Evolutionary conservation across 805 yeast genomes (phyloP).

Genomic region (Cyberlindnera galapagoensis): DNA sequence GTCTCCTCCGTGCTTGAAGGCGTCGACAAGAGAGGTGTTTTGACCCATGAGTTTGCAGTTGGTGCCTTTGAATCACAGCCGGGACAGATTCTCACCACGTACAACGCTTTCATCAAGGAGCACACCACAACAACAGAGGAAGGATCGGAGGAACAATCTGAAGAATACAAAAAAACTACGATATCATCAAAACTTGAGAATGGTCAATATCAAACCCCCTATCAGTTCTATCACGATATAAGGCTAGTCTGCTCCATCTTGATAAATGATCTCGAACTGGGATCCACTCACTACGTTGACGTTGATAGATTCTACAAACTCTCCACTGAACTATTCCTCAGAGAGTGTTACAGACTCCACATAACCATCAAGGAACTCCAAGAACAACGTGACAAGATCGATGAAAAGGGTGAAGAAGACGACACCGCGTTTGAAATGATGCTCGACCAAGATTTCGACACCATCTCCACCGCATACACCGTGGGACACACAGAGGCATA

Average conservation of each 20-base stretch:
- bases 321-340: constrained; percentile 52
- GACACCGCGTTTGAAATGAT: constrained; percentile 29
- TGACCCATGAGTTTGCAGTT: constrained; percentile 14
- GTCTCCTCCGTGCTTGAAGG: constrained; percentile 2
- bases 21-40: constrained; percentile 14
- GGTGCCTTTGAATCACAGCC: constrained; percentile 17
- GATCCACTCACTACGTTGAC: constrained; percentile 40
- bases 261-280: constrained; percentile 42
- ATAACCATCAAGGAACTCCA: constrained; percentile 10
- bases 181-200: constrained; percentile 35
- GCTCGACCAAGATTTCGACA: constrained; percentile 51
- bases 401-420: constrained; percentile 12
- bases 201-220: constrained; percentile 37
- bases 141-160: no score
- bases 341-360: constrained; percentile 47
- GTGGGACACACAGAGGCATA: constrained; percentile 60
- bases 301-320: constrained; percentile 60
- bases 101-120: constrained; percentile 4
- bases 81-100: constrained; percentile 9
- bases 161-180: constrained; percentile 27
- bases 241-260: constrained; percentile 46
- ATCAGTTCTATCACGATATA: constrained; percentile 60
- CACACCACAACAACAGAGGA: no score
- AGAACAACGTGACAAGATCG: constrained; percentile 5
- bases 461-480: constrained; percentile 47